Conservation (phyloP, 2,329 filamentous ascomycete genomes). For the Penicillium verrucosum region DNA sequence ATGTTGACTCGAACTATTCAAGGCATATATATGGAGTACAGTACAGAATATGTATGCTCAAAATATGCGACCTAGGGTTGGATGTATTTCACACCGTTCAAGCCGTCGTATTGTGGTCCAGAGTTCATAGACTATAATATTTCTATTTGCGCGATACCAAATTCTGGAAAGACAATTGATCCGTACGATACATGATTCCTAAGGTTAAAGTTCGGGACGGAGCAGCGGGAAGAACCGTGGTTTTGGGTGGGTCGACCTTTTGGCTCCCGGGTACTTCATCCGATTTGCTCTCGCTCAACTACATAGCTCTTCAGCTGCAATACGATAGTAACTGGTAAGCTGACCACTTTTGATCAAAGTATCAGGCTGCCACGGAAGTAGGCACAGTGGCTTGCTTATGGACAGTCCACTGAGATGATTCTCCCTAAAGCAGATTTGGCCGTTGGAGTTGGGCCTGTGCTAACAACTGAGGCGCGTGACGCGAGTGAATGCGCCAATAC, state of each 20-base stretch:
- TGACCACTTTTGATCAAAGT: not conserved
- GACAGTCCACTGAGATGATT: not conserved
- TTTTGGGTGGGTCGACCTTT: not conserved
- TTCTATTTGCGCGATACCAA: not conserved
- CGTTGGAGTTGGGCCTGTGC: not conserved
- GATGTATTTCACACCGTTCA: not conserved
- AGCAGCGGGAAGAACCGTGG: not conserved
- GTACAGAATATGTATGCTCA: not conserved
- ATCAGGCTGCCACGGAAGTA: not conserved
- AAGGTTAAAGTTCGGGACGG: not conserved
- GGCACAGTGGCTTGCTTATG: not conserved
- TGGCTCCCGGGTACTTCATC: not conserved
- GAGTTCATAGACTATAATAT: too few relatives aligned
- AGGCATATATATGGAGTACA: not conserved
- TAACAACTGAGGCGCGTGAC: not conserved
- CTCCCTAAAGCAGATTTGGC: constrained; percentile 1
- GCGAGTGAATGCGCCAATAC: not conserved
- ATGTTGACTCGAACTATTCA: not conserved
- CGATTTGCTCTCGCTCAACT: not conserved
- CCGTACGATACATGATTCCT: too few relatives aligned
- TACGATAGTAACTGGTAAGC: not conserved
- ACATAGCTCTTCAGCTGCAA: not conserved
- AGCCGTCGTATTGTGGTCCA: not conserved
- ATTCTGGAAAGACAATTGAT: too few relatives aligned
- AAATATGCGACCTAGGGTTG: not conserved